Base-by-base conservation (phyloP, 345 rosid species). In the Linum tenue region DNA sequence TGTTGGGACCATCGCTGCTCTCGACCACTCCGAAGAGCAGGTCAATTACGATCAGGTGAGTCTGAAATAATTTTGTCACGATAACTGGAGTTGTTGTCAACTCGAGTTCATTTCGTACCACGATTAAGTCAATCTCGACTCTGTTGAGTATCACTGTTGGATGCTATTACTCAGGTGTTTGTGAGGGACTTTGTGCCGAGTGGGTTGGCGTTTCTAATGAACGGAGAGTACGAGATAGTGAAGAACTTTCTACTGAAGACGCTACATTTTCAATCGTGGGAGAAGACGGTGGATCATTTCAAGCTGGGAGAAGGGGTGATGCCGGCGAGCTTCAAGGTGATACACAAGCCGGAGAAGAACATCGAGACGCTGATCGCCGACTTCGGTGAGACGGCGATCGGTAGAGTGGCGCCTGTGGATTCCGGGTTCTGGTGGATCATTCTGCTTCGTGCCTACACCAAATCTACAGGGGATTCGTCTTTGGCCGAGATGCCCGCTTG, bases 261-360 rank as follows among this genome's bases (percentile, higher is more conserved):
- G 14, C 81, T 81, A 40, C 83, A 77, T 44, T 77, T 81, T 11
- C 83, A 83, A 64, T 80, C 85, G 41, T 77, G 81, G 79, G 85
- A 81, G 64, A 81, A 84, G 55, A 76, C 81, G 75, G 78, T 81
- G 7, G 88, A 84, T 59, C 75, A 74, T 67, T 81, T 81, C 61
- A 81, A 77, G 36, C 85, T 79, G 37, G 85, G 84, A 44, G 79
- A 81, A 74, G 88, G 88, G 9, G 82, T 81, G 40, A 77, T 84
- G 85, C 85, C 68, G n/a, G 68, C 68, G 17, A 70, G 73, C 38
- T 64, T 70, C 58, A 64, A 70, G 58, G 59, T 64, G 48, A 43
- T 70, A 9, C 68, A 64, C 38, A 39, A 64, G 38, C 50, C 67
- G n/a, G 64, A 70, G 39, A 57, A 55, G 37, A 57, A 57, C 50